phyloP scores from a whole-genome alignment of 345 rosid genomes.

The Lagerstroemia speciosa region DNA sequence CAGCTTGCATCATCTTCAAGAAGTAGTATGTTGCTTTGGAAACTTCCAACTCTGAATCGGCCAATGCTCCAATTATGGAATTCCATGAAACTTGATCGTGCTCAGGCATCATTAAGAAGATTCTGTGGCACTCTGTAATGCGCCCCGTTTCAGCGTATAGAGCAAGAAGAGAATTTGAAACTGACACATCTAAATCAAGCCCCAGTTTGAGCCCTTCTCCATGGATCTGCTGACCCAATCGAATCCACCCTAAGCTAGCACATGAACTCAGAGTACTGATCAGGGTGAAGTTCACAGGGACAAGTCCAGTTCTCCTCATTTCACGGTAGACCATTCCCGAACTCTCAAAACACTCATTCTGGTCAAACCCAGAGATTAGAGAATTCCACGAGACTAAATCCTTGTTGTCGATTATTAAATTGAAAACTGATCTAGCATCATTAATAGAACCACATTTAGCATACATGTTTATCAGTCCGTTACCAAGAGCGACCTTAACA shows the following conservation, averaged over 20 bases:
- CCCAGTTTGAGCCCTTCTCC: constrained; percentile 61
- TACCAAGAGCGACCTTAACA: constrained; percentile 47
- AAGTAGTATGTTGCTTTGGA: constrained; percentile 43
- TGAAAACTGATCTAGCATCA: constrained; percentile 51
- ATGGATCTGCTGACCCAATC: constrained; percentile 58
- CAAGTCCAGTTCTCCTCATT: constrained; percentile 49
- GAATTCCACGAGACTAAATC: constrained; percentile 91
- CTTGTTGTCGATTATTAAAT: constrained; percentile 42
- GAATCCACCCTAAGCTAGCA: constrained; percentile 62
- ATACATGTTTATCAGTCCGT: constrained; percentile 84
- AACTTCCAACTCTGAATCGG: constrained; percentile 42
- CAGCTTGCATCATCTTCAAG: constrained; percentile 48
- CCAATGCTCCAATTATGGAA: constrained; percentile 67
- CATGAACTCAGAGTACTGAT: constrained; percentile 82
- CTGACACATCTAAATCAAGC: constrained; percentile 71
- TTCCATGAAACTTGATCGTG: constrained; percentile 91
- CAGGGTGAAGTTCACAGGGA: constrained; percentile 55
- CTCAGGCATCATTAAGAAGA: constrained; percentile 60
- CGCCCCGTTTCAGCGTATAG: constrained; percentile 53
- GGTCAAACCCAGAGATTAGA: constrained; percentile 82
- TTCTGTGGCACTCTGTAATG: constrained; percentile 38
- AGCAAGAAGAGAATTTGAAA: constrained; percentile 76
- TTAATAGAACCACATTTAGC: constrained; percentile 61
- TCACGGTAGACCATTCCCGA: constrained; percentile 36
- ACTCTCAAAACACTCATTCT: constrained; percentile 57